Evolutionary conservation across 495 filamentous ascomycete species (phyloP), one percentile per base, ranked within the genome.

Genomic region (Neurospora tetrasperma): DNA sequence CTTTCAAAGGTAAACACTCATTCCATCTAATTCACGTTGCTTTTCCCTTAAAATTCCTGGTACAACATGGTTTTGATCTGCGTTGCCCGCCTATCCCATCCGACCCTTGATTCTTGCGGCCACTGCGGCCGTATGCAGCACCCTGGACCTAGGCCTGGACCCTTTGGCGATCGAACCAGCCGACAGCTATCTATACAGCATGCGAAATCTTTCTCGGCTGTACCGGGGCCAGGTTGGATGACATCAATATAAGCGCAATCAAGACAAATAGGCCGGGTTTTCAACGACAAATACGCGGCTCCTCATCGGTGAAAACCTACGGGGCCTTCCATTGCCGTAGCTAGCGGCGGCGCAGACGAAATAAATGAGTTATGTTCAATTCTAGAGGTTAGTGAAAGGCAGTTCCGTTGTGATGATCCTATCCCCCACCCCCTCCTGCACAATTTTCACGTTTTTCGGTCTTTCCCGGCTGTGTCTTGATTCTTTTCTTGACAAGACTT

Each of bases 1-100:
- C 80, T 83, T 73, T 80, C 80, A 43, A 85, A 85, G 84, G 84
- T 85, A 85, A 66, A 66, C 44, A 48, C 70, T 42, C 48, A 27
- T 68, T 62, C 31, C 27, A 8, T 35, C 27, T 9, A 5, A 9
- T n/a, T 42, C 35, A 68, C 70, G 14, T 44, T 71, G 23, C 31
- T 66, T 31, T 69, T 70, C 38, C 41, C 72, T 68, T 71, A 18
- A 20, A 9, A 38, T 70, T 31, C 66, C 12, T 54, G 27, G 2
- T 18, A 20, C n/a, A 14, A n/a, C 70, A 42, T 20, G 41, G 35
- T 74, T 27, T 59, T 71, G 48, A n/a, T 69, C 75, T 69, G 69
- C 66, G 43, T 70, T 69, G 31, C 71, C 70, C 12, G n/a, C 38
- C 42, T 72, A 44, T n/a, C 44, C 62, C 16, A 48, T 59, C 66